Evolutionary conservation across 345 rosid genomes (phyloP).

Genomic region (Camelina laxa): DNA sequence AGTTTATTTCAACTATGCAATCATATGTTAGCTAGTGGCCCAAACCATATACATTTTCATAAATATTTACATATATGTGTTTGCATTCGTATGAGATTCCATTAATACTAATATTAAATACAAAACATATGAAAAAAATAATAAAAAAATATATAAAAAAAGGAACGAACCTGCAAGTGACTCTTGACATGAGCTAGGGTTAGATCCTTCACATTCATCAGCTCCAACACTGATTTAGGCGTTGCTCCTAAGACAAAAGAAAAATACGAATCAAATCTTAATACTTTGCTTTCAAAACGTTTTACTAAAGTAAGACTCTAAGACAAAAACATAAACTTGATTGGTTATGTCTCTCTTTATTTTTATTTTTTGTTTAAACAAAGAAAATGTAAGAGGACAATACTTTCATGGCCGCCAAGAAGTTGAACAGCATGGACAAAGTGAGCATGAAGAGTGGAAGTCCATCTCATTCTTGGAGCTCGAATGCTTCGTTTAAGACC

Average conservation of each 20-base stretch:
- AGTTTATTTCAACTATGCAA: slow-evolving; percentile 47
- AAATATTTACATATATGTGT: slow-evolving; percentile 10
- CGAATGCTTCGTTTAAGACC: slow-evolving; percentile 66
- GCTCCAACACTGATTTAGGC: slow-evolving; percentile 93
- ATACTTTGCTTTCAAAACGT: slow-evolving; percentile 30
- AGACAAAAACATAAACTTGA: slow-evolving; percentile 2
- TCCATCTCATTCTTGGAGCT: slow-evolving; percentile 99
- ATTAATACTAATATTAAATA: neutral
- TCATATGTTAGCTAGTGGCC: slow-evolving; percentile 38
- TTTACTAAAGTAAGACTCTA: neutral
- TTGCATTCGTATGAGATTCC: slow-evolving; percentile 7
- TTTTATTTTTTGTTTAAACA: neutral
- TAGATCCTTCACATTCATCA: slow-evolving; percentile 99
- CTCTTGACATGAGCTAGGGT: slow-evolving; percentile 99
- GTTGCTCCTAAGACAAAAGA: slow-evolving; percentile 72
- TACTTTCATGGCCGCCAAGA: slow-evolving; percentile 98
- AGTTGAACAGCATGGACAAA: slow-evolving; percentile 97
- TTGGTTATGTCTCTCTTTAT: neutral
- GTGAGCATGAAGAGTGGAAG: slow-evolving; percentile 90
- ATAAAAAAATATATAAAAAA: too few relatives aligned
- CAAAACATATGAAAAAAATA: neutral
- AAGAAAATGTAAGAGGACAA: neutral
- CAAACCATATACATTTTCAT: slow-evolving; percentile 21
- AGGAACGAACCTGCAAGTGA: slow-evolving; percentile 88
- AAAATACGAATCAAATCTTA: slow-evolving; percentile 7